phyloP scores from a whole-genome alignment of 208 protist genomes.

The Leishmania amazonensis region DNA sequence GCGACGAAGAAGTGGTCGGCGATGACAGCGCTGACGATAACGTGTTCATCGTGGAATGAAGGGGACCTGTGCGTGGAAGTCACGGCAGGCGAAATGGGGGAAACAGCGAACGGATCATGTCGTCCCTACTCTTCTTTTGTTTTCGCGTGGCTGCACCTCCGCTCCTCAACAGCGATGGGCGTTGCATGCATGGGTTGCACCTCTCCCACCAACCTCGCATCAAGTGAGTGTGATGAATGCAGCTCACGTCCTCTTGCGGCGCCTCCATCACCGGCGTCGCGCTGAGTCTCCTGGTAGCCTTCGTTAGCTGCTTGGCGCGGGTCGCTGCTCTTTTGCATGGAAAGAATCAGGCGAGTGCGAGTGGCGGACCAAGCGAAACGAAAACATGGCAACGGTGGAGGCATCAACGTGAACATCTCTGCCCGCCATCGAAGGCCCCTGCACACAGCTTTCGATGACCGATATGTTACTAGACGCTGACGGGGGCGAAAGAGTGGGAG shows the following conservation, averaged over 20 bases:
- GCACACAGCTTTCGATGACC: background rate
- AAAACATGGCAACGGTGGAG: background rate
- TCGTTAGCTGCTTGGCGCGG: too few relatives aligned
- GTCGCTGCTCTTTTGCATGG: background rate
- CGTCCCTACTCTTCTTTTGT: background rate
- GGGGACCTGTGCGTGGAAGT: background rate
- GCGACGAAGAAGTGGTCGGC: background rate
- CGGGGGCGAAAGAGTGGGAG: background rate
- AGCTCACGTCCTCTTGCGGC: too few relatives aligned
- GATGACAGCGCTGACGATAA: slow-evolving; percentile 21
- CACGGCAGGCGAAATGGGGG: too few relatives aligned
- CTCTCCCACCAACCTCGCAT: too few relatives aligned
- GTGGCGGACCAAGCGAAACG: background rate
- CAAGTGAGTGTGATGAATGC: too few relatives aligned
- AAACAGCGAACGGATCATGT: background rate
- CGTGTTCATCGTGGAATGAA: slow-evolving; percentile 32
- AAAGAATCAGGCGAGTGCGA: background rate
- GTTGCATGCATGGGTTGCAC: too few relatives aligned
- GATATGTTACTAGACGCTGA: background rate
- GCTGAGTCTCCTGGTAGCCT: too few relatives aligned
- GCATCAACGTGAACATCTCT: background rate
- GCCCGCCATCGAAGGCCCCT: background rate
- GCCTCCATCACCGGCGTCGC: too few relatives aligned
- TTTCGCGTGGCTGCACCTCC: background rate
- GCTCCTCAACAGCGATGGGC: background rate